Percentiles rank a stretch among this genome's conserved stretches.
Conservation (phyloP, 306 rosid genomes). For the Cicer chorassanicum region DNA sequence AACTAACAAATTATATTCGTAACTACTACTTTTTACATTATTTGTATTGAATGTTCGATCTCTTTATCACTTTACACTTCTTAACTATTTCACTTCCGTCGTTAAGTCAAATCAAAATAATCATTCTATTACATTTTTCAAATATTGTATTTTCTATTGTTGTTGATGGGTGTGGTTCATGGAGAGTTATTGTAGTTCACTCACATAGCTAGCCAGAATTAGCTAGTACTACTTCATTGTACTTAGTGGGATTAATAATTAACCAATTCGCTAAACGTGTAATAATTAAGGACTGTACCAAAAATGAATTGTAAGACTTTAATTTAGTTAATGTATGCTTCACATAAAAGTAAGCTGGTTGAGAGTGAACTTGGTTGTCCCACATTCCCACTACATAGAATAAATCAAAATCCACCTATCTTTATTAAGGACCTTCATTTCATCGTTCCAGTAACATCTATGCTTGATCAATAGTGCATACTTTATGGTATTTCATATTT, state of each 20-base stretch:
- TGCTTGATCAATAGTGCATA: slow-evolving; percentile 47
- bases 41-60: too few relatives aligned
- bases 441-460: slow-evolving; percentile 53
- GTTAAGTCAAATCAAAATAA: too few relatives aligned
- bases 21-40: too few relatives aligned
- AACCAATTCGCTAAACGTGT: slow-evolving; percentile 16
- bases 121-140: too few relatives aligned
- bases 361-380: slow-evolving; percentile 43
- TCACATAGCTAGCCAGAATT: neutral
- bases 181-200: neutral
- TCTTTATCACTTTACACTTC: too few relatives aligned
- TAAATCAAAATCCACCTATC: slow-evolving; percentile 44
- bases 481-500: slow-evolving; percentile 31
- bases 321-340: slow-evolving; percentile 39
- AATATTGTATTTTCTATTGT: neutral
- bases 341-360: slow-evolving; percentile 48
- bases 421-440: slow-evolving; percentile 51
- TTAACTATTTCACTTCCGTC: too few relatives aligned
- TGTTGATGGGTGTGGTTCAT: slow-evolving; percentile 12
- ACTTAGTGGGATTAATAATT: slow-evolving; percentile 40
- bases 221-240: slow-evolving; percentile 22
- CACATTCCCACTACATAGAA: slow-evolving; percentile 45
- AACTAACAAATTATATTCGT: too few relatives aligned
- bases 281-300: slow-evolving; percentile 23
- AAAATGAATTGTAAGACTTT: slow-evolving; percentile 21